Evolutionary conservation across 2,329 filamentous ascomycete genomes (phyloP).

Genomic region (Podosphaera fusca): DNA sequence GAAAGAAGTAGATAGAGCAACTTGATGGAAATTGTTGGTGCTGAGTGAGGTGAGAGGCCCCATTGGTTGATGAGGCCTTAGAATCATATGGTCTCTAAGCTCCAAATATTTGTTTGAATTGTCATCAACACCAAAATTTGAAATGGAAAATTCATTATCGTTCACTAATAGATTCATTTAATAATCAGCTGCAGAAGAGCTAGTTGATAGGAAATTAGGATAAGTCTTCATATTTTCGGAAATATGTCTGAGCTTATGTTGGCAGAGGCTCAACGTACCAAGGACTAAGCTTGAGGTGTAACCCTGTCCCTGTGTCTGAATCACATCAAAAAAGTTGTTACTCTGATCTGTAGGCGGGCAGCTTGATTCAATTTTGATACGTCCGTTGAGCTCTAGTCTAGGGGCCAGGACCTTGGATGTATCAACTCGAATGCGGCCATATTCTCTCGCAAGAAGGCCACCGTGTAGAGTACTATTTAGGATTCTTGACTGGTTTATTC

Average conservation of each 20-base stretch:
- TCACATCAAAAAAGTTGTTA: constrained; percentile 5
- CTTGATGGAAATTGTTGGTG: background rate
- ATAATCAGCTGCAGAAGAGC: background rate
- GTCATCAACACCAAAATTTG: background rate
- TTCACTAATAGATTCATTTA: background rate
- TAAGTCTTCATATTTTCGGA: background rate
- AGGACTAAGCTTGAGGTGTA: constrained; percentile 1
- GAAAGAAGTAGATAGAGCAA: background rate
- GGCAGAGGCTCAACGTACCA: background rate
- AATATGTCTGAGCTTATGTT: background rate
- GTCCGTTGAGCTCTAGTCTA: constrained; percentile 5
- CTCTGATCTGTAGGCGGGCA: background rate
- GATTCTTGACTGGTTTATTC: constrained; percentile 7
- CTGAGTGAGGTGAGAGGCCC: background rate
- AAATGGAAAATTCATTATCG: background rate
- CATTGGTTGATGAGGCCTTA: background rate
- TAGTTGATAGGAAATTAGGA: background rate
- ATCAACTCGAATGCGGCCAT: constrained; percentile 4
- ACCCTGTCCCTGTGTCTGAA: constrained; percentile 3
- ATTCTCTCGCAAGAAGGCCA: constrained; percentile 8
- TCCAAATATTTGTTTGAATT: background rate
- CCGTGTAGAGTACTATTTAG: constrained; percentile 7
- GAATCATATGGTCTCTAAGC: background rate
- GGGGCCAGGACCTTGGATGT: constrained; percentile 4
- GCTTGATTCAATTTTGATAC: background rate